These are phyloP conservation scores for Teratosphaeria epicoccoides DNA, from an alignment of 2,329 filamentous ascomycete species.

Conservation along the genomic window DNA sequence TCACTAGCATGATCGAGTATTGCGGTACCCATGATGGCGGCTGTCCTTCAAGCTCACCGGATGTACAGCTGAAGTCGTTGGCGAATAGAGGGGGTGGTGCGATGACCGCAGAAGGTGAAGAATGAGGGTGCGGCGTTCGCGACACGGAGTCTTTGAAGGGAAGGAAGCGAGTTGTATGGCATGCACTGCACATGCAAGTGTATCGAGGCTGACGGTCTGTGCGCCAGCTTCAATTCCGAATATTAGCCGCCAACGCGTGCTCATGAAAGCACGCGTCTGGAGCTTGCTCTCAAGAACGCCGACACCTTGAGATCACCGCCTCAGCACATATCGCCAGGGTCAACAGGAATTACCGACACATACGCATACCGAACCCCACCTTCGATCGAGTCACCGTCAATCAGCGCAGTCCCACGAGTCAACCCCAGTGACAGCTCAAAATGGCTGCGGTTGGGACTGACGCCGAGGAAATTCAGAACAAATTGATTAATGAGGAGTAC, in stretches of 20 bases:
- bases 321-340: neutral
- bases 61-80: conserved; percentile 3
- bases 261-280: neutral
- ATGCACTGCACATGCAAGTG: conserved; percentile 1
- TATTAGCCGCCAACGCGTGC: neutral
- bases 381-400: neutral
- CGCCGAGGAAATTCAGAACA: conserved; percentile 51
- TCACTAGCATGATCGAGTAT: neutral
- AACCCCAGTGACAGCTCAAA: neutral
- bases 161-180: conserved; percentile 11
- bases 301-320: neutral
- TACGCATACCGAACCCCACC: too few relatives aligned
- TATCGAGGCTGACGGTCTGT: neutral
- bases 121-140: conserved; percentile 18
- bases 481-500: conserved; percentile 97
- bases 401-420: neutral
- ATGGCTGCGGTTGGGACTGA: conserved; percentile 1
- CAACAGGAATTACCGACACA: too few relatives aligned
- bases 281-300: too few relatives aligned
- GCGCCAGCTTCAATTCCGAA: neutral
- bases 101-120: conserved; percentile 7
- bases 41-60: conserved; percentile 19
- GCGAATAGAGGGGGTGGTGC: conserved; percentile 3
- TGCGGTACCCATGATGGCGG: conserved; percentile 24
- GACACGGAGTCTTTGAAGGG: conserved; percentile 30